Percentiles rank a stretch among this genome's conserved stretches.
Evolutionary conservation across 2,329 filamentous ascomycete species (phyloP).

Genomic region (Metarhizium anisopliae): DNA sequence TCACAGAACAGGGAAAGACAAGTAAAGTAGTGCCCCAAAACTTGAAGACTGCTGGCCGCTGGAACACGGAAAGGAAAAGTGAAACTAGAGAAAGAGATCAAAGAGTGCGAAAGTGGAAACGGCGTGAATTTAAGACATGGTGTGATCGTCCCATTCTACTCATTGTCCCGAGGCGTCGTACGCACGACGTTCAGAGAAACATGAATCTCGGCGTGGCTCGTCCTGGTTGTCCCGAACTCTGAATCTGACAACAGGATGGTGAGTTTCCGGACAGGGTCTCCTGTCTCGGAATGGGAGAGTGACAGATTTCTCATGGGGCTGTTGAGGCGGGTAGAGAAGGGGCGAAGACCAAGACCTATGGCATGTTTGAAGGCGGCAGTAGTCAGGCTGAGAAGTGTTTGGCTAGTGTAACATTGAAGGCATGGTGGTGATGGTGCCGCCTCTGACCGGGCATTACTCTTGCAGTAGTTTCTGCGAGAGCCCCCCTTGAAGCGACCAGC

Average conservation of each 20-base stretch:
- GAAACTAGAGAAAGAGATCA: neutral
- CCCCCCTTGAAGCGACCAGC: neutral
- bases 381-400: neutral
- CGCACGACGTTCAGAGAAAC: neutral
- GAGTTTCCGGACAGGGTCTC: neutral
- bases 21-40: neutral
- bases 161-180: neutral
- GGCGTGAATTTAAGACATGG: neutral
- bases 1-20: neutral
- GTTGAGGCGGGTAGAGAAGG: neutral
- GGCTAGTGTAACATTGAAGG: neutral
- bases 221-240: neutral
- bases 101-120: neutral
- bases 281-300: neutral
- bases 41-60: neutral
- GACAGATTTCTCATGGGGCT: neutral
- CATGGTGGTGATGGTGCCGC: slow-evolving; percentile 2
- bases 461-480: neutral
- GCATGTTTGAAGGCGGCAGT: neutral
- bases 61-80: neutral
- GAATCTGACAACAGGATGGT: neutral
- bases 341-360: neutral
- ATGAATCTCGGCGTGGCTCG: neutral
- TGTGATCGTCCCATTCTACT: neutral
- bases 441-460: neutral